Conservation (phyloP, 768 basidiomycete species). For the Suillus discolor region DNA sequence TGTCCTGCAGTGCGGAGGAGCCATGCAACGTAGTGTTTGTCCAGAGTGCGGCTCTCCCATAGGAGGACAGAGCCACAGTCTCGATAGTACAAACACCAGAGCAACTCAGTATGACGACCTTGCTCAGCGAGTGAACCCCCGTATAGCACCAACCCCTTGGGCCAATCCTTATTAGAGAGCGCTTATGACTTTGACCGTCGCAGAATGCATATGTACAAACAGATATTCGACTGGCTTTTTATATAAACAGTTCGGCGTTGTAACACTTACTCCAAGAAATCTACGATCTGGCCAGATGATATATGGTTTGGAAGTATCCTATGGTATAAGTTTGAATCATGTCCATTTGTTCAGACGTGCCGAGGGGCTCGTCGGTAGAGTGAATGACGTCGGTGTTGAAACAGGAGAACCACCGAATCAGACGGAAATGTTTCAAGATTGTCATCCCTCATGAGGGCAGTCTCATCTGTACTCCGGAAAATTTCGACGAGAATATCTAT, state of each 20-base stretch:
- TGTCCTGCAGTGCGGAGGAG: conserved; percentile 56
- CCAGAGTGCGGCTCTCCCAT: conserved; percentile 60
- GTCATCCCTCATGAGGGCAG: background rate
- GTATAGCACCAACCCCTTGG: conserved; percentile 35
- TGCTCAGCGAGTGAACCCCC: conserved; percentile 27
- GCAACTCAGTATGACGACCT: conserved; percentile 51
- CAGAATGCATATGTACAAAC: background rate
- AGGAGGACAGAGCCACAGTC: conserved; percentile 48
- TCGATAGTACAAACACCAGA: conserved; percentile 46
- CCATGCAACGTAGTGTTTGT: conserved; percentile 47
- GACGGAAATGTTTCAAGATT: background rate
- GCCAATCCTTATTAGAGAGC: conserved; percentile 5
- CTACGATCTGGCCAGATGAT: background rate
- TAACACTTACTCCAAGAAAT: background rate
- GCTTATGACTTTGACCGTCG: background rate
- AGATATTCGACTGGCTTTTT: background rate
- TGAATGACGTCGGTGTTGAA: background rate
- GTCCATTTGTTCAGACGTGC: background rate
- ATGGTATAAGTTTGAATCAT: background rate
- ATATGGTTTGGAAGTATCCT: background rate
- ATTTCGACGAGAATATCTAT: background rate
- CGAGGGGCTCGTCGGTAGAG: background rate
- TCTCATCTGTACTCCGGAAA: background rate
- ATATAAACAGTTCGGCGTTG: background rate
- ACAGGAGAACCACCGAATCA: background rate